Conservation (phyloP, 2,329 filamentous ascomycete genomes). For the Neodidymelliopsis sp. region DNA sequence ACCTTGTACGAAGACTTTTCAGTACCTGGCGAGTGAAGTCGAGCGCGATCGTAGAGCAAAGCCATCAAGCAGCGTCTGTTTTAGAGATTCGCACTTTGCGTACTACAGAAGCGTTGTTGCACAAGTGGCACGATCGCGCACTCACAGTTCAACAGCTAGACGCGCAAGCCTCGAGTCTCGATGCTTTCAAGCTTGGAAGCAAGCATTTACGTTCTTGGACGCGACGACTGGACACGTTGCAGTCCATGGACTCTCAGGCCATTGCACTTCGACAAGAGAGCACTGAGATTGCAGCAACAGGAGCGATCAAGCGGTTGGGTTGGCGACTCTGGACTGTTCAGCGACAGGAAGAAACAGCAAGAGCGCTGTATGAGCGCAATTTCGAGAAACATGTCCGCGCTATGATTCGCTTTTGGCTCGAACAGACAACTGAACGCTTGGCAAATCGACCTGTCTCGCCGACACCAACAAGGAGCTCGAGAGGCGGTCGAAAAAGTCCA, state of each 20-base stretch:
- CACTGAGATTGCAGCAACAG: conserved; percentile 55
- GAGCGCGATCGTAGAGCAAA: conserved; percentile 21
- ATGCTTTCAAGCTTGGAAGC: conserved; percentile 36
- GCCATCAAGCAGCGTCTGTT: conserved; percentile 44
- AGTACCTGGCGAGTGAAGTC: conserved; percentile 47
- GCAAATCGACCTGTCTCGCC: conserved; percentile 36
- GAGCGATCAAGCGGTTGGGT: conserved; percentile 63
- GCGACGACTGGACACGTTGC: conserved; percentile 32
- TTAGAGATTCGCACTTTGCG: conserved; percentile 30
- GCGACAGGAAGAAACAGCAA: conserved; percentile 59
- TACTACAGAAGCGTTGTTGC: conserved; percentile 46
- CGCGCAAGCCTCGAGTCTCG: conserved; percentile 34
- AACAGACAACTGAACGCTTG: conserved; percentile 49
- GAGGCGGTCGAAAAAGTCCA: conserved; percentile 18
- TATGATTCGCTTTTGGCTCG: conserved; percentile 64
- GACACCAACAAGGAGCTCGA: conserved; percentile 19
- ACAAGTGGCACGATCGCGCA: conserved; percentile 54
- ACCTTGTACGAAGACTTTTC: conserved; percentile 55
- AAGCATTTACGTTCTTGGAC: conserved; percentile 42
- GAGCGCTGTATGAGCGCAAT: conserved; percentile 61
- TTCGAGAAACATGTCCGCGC: conserved; percentile 62
- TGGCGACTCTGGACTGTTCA: conserved; percentile 64
- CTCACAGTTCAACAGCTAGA: conserved; percentile 30
- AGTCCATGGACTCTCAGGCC: conserved; percentile 53
- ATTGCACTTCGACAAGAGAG: conserved; percentile 55